phyloP scores from a whole-genome alignment of 176 grass and related monocot species.

The Phoenix dactylifera region DNA sequence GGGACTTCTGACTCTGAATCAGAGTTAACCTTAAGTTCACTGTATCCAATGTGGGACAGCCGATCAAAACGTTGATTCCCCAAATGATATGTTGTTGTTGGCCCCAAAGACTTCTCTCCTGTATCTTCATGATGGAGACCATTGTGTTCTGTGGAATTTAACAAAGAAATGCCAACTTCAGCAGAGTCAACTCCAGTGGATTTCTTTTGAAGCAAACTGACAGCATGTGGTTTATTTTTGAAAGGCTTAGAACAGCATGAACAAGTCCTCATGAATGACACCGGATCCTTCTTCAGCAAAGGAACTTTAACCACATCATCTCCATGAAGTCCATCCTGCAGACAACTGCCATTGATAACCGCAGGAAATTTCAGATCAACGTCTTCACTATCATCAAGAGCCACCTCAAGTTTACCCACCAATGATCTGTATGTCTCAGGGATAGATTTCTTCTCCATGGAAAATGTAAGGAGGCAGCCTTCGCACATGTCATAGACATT shows the following conservation, averaged over 20 bases:
- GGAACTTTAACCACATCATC: not conserved
- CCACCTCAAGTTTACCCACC: slow-evolving; percentile 16
- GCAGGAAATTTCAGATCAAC: not conserved
- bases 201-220: no score
- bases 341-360: not conserved
- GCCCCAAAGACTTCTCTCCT: slow-evolving; percentile 1
- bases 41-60: slow-evolving; percentile 26
- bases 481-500: slow-evolving; percentile 59
- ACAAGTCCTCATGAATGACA: not conserved
- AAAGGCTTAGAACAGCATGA: slow-evolving; percentile 14
- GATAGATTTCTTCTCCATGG: slow-evolving; percentile 13
- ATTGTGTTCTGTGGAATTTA: not conserved
- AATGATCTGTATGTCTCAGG: slow-evolving; percentile 15
- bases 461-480: slow-evolving; percentile 45
- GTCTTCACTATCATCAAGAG: slow-evolving; percentile 2
- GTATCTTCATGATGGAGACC: not conserved
- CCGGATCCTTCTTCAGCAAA: not conserved
- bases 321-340: not conserved
- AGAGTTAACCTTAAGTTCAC: slow-evolving; percentile 50
- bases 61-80: slow-evolving; percentile 11
- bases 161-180: not conserved
- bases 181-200: no score
- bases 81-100: not conserved
- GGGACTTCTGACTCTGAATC: slow-evolving; percentile 60
- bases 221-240: no score